phyloP scores from a whole-genome alignment of 2,329 filamentous ascomycete species.

The Colletotrichum viniferum region DNA sequence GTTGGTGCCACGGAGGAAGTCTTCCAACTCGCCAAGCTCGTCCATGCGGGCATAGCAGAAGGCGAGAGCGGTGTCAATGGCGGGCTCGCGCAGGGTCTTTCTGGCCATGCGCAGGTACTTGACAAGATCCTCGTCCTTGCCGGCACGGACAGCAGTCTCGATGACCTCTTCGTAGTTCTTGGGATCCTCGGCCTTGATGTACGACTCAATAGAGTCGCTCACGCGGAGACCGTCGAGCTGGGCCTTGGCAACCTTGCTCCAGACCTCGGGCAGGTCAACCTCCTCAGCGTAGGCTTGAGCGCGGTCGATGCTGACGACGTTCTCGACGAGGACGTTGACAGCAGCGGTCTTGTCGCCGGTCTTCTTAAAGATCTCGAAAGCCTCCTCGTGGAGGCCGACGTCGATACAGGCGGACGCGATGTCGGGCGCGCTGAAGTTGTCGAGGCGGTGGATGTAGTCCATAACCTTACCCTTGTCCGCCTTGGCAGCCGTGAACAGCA shows the following conservation, averaged over 20 bases:
- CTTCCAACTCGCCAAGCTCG: constrained; percentile 90
- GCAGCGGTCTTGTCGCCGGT: constrained; percentile 86
- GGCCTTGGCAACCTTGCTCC: constrained; percentile 98
- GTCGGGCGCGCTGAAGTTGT: constrained; percentile 88
- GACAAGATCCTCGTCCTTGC: constrained; percentile 97
- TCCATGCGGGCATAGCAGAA: constrained; percentile 93
- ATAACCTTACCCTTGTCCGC: constrained; percentile 94
- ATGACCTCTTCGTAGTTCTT: constrained; percentile 96
- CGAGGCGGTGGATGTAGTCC: constrained; percentile 93
- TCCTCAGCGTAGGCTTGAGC: constrained; percentile 95
- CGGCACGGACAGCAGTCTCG: constrained; percentile 91
- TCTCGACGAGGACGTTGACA: constrained; percentile 89
- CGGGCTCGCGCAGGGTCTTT: constrained; percentile 92
- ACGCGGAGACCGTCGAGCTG: constrained; percentile 95
- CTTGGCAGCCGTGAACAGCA: constrained; percentile 96
- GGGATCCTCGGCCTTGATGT: constrained; percentile 92
- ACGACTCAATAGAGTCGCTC: constrained; percentile 91
- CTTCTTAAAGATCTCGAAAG: constrained; percentile 99
- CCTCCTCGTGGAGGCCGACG: constrained; percentile 93
- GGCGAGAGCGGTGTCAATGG: constrained; percentile 91
- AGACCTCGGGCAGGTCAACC: constrained; percentile 92
- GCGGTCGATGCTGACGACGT: constrained; percentile 97
- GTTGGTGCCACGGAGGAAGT: constrained; percentile 91
- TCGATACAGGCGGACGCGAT: constrained; percentile 94
- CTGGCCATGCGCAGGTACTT: constrained; percentile 97